A percentile compares a stretch with the other conserved stretches of the same genome.
Evolutionary conservation across 495 filamentous ascomycete species (phyloP).

Genomic region (Ascobolus immersus): DNA sequence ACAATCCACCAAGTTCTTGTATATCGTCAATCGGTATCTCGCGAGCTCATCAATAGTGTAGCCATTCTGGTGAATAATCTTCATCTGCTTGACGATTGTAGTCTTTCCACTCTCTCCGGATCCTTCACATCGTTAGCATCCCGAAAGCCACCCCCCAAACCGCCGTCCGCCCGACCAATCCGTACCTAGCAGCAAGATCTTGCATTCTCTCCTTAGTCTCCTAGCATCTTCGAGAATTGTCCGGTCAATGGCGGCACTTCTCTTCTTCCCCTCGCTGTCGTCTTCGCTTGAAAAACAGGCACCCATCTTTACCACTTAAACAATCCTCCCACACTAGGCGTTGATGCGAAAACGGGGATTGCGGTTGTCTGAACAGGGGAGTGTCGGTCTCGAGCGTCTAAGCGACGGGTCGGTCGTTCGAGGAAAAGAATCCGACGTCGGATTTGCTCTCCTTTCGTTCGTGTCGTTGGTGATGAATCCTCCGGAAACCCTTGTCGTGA

Average conservation of each 20-base stretch:
- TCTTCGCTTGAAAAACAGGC: conserved; percentile 56
- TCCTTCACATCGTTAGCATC: conserved; percentile 26
- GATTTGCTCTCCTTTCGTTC: no score
- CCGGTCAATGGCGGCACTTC: conserved; percentile 78
- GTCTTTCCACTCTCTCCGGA: conserved; percentile 98
- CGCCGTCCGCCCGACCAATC: conserved; percentile 4
- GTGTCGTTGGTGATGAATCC: no score
- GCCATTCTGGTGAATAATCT: conserved; percentile 95
- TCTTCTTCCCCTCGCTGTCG: conserved; percentile 74
- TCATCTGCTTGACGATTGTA: conserved; percentile 99
- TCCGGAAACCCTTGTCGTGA: no score
- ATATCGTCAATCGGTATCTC: conserved; percentile 82
- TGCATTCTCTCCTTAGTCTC: conserved; percentile 84
- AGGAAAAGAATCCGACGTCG: no score
- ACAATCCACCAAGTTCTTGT: conserved; percentile 94
- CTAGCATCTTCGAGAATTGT: conserved; percentile 79
- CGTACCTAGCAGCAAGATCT: conserved; percentile 82
- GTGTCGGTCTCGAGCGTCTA: no score
- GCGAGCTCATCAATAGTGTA: conserved; percentile 78
- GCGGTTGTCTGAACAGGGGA: no score
- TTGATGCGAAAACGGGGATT: no score
- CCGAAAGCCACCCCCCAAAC: conserved; percentile 1
- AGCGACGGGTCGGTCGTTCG: no score
- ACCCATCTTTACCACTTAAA: conserved; percentile 69
- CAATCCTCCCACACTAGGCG: no score